Percentiles rank a stretch among this genome's conserved stretches.
These are phyloP conservation scores for Lactifluus pinguis DNA, from an alignment of 768 basidiomycete species.

Conservation along the genomic window DNA sequence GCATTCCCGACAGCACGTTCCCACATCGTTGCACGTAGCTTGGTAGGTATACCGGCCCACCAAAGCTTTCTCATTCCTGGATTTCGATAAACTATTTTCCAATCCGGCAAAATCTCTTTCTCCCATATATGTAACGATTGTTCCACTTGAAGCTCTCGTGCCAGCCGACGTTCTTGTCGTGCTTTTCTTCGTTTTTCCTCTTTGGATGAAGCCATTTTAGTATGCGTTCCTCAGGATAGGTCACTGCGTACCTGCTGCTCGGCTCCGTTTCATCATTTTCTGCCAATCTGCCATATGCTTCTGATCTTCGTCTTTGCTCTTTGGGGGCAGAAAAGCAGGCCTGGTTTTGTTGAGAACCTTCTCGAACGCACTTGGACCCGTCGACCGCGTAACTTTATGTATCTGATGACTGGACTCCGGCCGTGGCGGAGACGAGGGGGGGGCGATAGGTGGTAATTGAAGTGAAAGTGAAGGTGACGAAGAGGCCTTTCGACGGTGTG, in stretches of 20 bases:
- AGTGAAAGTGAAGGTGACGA: conserved; percentile 24
- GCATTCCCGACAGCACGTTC: conserved; percentile 78
- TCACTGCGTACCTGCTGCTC: conserved; percentile 48
- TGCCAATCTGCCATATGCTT: conserved; percentile 85
- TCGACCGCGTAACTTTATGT: conserved; percentile 43
- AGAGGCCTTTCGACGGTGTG: background rate
- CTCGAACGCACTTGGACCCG: conserved; percentile 64
- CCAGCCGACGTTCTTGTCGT: conserved; percentile 50
- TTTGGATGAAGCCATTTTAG: conserved; percentile 22
- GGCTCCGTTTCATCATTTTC: conserved; percentile 78
- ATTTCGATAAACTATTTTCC: conserved; percentile 64
- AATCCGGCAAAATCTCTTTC: conserved; percentile 70
- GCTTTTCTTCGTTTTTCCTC: conserved; percentile 66
- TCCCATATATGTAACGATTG: conserved; percentile 71
- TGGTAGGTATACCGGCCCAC: conserved; percentile 85
- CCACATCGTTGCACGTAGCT: conserved; percentile 76
- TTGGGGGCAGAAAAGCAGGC: conserved; percentile 81
- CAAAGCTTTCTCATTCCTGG: conserved; percentile 60
- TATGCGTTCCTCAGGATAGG: background rate
- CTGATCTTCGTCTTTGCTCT: conserved; percentile 61
- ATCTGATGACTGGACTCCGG: conserved; percentile 20
- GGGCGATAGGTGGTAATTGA: conserved; percentile 27
- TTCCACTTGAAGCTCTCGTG: conserved; percentile 60
- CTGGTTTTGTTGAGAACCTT: conserved; percentile 78
- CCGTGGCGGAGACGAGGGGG: conserved; percentile 22